These are phyloP conservation scores for Chalaropsis ovoidea DNA, from an alignment of 2,329 filamentous ascomycete species.

Conservation along the genomic window DNA sequence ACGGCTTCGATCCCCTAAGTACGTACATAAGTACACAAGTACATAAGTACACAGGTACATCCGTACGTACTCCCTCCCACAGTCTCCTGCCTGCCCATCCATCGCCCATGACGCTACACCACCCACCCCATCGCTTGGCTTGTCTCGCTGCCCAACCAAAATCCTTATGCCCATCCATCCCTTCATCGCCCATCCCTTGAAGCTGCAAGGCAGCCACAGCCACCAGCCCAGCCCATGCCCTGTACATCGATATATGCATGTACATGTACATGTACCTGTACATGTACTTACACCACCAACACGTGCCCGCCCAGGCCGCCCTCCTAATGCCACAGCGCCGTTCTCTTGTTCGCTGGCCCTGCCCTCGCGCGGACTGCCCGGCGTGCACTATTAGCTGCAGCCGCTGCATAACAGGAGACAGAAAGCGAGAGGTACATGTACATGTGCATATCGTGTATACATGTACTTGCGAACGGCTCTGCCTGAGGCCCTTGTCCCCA, in stretches of 20 bases:
- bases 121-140: background rate
- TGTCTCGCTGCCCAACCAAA: conserved; percentile 13
- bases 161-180: background rate
- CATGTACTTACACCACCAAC: background rate
- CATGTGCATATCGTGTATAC: background rate
- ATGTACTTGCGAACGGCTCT: background rate
- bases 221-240: background rate
- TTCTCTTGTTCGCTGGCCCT: background rate
- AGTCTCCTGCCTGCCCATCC: no score
- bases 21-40: no score
- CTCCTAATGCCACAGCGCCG: background rate
- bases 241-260: background rate
- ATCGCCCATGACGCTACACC: background rate
- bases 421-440: background rate
- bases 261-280: background rate
- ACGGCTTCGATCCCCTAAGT: no score
- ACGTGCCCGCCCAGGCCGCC: background rate
- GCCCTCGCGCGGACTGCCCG: background rate
- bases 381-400: no score
- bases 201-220: background rate
- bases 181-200: background rate
- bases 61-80: no score
- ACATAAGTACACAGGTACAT: no score
- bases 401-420: no score
- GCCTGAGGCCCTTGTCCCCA: background rate